Evolutionary conservation across 768 basidiomycete genomes (phyloP), one percentile per base, ranked within the genome.

Genomic region (Hygrocybe coccinea): DNA sequence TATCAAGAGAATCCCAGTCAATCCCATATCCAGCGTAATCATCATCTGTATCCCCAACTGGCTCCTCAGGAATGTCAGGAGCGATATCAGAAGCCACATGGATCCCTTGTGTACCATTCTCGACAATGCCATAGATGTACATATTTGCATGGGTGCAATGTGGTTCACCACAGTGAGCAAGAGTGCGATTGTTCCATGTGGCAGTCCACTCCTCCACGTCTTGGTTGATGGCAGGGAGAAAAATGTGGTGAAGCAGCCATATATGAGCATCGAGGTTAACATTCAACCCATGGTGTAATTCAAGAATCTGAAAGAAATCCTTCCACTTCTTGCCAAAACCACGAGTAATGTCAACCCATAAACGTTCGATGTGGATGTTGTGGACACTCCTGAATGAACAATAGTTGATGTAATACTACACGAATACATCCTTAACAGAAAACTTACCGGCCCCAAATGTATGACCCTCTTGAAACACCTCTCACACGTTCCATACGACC

Each of bases 161-260:
- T 0, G 45, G 56, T n/a, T 66, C 45, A 17, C 65, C 61, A 4
- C 51, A 55, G 7, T 66, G 41, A 1, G 52, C 50, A 15, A 76
- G 41, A 1, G 47, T 53, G 58, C 76, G 75, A 7, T 59, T 24
- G 48, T 77, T 76, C 75, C 74, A 76, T 1, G 63, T 43, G 2
- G 61, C 56, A 0, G 63, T 64, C 69, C 71, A 79, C 2, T 59
- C 51, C 11, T 46, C 49, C 14, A 64, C 62, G 50, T 78, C 72
- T 5, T 54, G 14, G 52, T 75, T 70, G 24, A 75, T 61, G 0
- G 44, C 19, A 2, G 43, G 8, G 1, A 76, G 65, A 54, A 78
- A 78, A 0, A 77, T 64, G 39, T 66, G 56, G 44, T 74, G 74
- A 1, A 75, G 59, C 4, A 76, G 62, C 74, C 76, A 79, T 35